Evolutionary conservation across 1,284 basidiomycete genomes (phyloP).

Genomic region (Irpex lacteus): DNA sequence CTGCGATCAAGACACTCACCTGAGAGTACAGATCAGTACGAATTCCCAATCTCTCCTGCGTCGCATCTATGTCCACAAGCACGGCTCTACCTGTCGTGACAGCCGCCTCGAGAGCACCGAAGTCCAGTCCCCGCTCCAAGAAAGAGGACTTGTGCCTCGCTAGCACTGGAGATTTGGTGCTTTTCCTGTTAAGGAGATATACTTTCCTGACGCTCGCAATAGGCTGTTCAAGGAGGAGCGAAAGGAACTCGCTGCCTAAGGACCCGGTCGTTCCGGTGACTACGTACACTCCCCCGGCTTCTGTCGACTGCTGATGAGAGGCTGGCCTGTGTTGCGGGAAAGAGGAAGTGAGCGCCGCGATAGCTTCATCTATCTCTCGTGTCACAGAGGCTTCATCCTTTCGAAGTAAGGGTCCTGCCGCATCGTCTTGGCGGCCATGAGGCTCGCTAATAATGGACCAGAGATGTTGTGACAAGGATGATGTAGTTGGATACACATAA

Average conservation of each 20-base stretch:
- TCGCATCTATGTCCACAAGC: not conserved
- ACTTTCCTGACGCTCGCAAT: slow-evolving; percentile 3
- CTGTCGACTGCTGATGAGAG: not conserved
- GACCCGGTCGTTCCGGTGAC: slow-evolving; percentile 25
- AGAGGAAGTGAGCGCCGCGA: not conserved
- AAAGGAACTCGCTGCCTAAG: slow-evolving; percentile 18
- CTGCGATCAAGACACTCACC: slow-evolving; percentile 6
- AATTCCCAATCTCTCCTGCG: slow-evolving; percentile 13
- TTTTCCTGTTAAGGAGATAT: slow-evolving; percentile 27
- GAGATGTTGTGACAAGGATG: not conserved
- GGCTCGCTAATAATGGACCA: not conserved
- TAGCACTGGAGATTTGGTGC: slow-evolving; percentile 21
- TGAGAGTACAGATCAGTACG: slow-evolving; percentile 12
- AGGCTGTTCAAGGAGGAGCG: slow-evolving; percentile 20
- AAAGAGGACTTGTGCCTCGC: slow-evolving; percentile 21
- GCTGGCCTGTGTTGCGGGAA: not conserved
- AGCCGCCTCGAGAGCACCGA: slow-evolving; percentile 13
- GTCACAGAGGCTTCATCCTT: not conserved
- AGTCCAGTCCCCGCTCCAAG: slow-evolving; percentile 21
- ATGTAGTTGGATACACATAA: not conserved
- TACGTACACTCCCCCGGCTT: slow-evolving; percentile 12
- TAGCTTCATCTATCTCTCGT: not conserved
- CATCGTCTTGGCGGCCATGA: not conserved
- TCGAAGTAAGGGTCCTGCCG: not conserved
- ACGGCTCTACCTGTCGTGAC: slow-evolving; percentile 7